Evolutionary conservation across 2,329 filamentous ascomycete genomes (phyloP).

Genomic region (Ophiostoma piceae): DNA sequence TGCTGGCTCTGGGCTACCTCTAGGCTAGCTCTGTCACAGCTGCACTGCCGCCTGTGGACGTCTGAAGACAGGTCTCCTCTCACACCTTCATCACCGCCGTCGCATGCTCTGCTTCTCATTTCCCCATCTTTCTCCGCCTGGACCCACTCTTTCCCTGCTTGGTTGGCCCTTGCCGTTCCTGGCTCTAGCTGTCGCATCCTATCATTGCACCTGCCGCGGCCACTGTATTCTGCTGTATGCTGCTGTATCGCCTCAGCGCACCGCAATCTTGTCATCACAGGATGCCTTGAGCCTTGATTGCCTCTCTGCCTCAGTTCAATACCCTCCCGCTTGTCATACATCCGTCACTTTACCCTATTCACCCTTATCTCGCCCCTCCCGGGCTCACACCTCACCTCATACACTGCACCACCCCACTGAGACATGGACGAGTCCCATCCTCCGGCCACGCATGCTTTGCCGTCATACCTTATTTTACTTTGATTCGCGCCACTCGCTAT

Average conservation of each 20-base stretch:
- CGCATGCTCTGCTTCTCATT: conserved; percentile 13
- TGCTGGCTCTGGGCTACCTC: not conserved
- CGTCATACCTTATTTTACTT: not conserved
- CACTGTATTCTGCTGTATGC: too few relatives aligned
- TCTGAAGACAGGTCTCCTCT: not conserved
- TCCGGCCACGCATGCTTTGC: not conserved
- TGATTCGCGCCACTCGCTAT: too few relatives aligned
- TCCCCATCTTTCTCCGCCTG: conserved; percentile 17
- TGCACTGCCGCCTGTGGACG: not conserved
- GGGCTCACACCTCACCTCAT: not conserved
- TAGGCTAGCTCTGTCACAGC: not conserved
- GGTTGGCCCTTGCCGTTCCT: not conserved
- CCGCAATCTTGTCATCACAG: not conserved
- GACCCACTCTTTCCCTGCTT: conserved; percentile 10
- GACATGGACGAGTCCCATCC: conserved; percentile 12
- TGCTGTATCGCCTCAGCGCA: not conserved
- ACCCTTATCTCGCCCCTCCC: not conserved
- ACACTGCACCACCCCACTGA: conserved; percentile 20
- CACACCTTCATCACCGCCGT: not conserved
- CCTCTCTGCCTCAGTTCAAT: not conserved
- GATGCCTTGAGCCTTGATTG: not conserved
- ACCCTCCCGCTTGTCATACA: not conserved
- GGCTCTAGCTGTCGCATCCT: conserved; percentile 7
- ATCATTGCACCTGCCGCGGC: not conserved
- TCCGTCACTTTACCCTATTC: not conserved